A percentile compares a stretch with the other conserved stretches of the same genome.
Evolutionary conservation across 345 rosid genomes (phyloP).

Genomic region (Eucalyptus brandiana): DNA sequence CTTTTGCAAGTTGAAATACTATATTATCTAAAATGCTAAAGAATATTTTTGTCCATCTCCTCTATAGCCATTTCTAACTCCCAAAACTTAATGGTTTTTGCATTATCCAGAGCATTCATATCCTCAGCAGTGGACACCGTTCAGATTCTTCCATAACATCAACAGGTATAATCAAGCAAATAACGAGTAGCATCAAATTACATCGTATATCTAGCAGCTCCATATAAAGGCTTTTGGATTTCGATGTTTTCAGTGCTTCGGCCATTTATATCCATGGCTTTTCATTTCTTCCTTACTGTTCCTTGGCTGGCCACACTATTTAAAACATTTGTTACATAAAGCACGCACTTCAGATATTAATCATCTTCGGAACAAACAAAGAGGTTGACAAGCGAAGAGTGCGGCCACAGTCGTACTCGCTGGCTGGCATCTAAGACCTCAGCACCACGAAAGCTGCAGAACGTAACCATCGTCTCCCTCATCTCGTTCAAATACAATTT

Average conservation of each 20-base stretch:
- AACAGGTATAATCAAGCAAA: slow-evolving; percentile 31
- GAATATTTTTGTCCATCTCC: background rate
- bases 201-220: background rate
- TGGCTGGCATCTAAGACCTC: background rate
- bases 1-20: background rate
- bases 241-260: background rate
- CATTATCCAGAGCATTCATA: slow-evolving; percentile 68
- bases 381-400: background rate
- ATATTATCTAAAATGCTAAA: background rate
- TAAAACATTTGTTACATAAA: background rate
- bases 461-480: background rate
- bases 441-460: background rate
- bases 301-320: too few relatives aligned
- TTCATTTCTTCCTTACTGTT: too few relatives aligned
- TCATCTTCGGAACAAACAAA: background rate
- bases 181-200: background rate
- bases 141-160: slow-evolving; percentile 90
- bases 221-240: background rate
- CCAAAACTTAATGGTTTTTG: slow-evolving; percentile 35
- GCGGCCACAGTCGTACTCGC: background rate
- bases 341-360: background rate
- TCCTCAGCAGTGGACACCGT: slow-evolving; percentile 73
- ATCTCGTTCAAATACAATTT: background rate
- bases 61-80: background rate
- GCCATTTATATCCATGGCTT: background rate